A percentile compares a stretch with the other conserved stretches of the same genome.
Conservation (phyloP, 2,329 filamentous ascomycete species). For the Hypoxylon sp. region DNA sequence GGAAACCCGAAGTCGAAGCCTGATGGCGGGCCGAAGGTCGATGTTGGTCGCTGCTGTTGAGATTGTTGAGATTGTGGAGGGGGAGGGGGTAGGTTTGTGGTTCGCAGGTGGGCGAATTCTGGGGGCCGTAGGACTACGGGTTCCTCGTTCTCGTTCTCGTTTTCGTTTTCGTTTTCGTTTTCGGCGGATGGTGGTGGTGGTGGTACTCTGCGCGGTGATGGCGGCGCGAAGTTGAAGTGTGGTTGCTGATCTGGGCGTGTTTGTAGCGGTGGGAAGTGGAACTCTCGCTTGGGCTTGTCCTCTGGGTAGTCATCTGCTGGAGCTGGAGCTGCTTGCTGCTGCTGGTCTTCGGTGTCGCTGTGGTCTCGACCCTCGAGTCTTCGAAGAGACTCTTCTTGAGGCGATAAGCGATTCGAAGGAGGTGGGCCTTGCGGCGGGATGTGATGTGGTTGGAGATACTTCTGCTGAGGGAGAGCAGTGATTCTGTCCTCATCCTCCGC, state of each 20-base stretch:
- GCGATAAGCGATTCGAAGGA: constrained; percentile 45
- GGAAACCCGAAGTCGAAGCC: constrained; percentile 85
- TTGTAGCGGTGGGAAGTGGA: constrained; percentile 66
- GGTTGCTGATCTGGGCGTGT: constrained; percentile 57
- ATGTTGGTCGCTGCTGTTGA: constrained; percentile 56
- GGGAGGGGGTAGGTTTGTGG: constrained; percentile 52
- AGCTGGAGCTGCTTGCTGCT: constrained; percentile 23
- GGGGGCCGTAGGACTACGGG: constrained; percentile 52
- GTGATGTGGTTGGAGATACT: constrained; percentile 66
- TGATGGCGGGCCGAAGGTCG: constrained; percentile 66
- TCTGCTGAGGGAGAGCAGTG: constrained; percentile 77
- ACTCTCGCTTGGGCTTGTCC: constrained; percentile 53
- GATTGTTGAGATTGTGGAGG: too few species aligned
- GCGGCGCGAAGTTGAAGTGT: constrained; percentile 67
- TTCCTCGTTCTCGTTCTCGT: background rate
- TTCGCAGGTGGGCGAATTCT: constrained; percentile 66
- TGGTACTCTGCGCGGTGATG: constrained; percentile 52
- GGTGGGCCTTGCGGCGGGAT: constrained; percentile 49
- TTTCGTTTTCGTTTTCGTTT: background rate
- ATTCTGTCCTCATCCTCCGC: constrained; percentile 86
- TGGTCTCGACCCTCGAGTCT: constrained; percentile 58
- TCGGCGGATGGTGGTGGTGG: constrained; percentile 37
- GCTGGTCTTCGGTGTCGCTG: constrained; percentile 53
- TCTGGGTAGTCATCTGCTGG: constrained; percentile 44
- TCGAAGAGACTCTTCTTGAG: constrained; percentile 58